Evolutionary conservation across 768 basidiomycete species (phyloP).

Genomic region (Russula earlei): DNA sequence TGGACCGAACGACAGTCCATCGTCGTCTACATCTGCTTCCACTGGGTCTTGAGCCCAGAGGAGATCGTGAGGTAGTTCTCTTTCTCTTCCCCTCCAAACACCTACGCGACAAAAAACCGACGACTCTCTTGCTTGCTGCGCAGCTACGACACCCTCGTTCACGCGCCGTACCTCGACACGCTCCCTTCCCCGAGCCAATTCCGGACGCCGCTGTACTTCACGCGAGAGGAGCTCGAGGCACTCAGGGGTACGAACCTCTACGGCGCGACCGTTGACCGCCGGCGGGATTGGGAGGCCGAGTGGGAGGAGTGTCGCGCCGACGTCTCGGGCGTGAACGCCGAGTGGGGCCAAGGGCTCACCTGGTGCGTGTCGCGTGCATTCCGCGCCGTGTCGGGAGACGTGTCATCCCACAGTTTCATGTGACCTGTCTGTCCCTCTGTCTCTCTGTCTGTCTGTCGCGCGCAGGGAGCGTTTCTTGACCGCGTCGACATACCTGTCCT

Average conservation of each 20-base stretch:
- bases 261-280: slow-evolving; percentile 64
- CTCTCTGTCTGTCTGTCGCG: neutral
- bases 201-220: slow-evolving; percentile 69
- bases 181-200: slow-evolving; percentile 52
- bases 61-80: slow-evolving; percentile 26
- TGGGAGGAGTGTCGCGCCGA: slow-evolving; percentile 45
- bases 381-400: too few relatives aligned
- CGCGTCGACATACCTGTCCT: slow-evolving; percentile 71
- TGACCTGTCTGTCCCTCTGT: too few relatives aligned
- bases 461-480: slow-evolving; percentile 62
- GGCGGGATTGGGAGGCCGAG: slow-evolving; percentile 51
- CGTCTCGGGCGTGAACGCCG: slow-evolving; percentile 28
- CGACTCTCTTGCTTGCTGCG: neutral
- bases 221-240: slow-evolving; percentile 45
- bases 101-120: neutral
- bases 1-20: slow-evolving; percentile 64
- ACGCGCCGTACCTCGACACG: slow-evolving; percentile 55
- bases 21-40: slow-evolving; percentile 54
- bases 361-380: slow-evolving; percentile 40
- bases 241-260: slow-evolving; percentile 76
- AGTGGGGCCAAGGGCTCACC: slow-evolving; percentile 46
- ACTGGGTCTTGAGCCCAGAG: slow-evolving; percentile 41
- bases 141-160: slow-evolving; percentile 23
- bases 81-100: neutral
- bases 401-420: too few relatives aligned